These are phyloP conservation scores for Mortierella sp. DNA, from an alignment of 371 early-diverging fungal species.

Conservation along the genomic window DNA sequence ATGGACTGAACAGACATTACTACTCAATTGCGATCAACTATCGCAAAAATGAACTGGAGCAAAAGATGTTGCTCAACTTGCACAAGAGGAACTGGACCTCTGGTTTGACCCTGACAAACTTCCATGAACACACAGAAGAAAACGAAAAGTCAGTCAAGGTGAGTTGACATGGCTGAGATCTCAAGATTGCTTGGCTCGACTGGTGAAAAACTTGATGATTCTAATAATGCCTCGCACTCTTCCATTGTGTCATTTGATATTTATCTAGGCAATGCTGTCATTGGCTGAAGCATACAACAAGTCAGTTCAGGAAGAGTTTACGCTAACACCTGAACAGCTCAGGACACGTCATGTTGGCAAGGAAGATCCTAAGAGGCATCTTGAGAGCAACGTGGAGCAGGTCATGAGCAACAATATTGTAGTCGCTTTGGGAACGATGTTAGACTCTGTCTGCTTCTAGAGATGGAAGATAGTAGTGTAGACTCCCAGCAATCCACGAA, in stretches of 20 bases:
- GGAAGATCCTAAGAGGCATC: conserved; percentile 98
- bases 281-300: conserved; percentile 96
- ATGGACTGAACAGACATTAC: conserved; percentile 99
- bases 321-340: conserved; percentile 94
- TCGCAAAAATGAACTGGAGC: conserved; percentile 98
- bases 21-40: conserved; percentile 99
- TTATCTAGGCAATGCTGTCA: conserved; percentile 76
- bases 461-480: neutral
- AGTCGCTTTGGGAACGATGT: conserved; percentile 91
- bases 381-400: conserved; percentile 90
- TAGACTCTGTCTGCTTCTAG: conserved; percentile 85
- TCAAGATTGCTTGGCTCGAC: too few relatives aligned
- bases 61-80: conserved; percentile 98
- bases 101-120: conserved; percentile 91
- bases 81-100: conserved; percentile 99
- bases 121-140: conserved; percentile 79
- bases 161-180: conserved; percentile 1
- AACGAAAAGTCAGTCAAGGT: conserved; percentile 91
- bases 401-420: conserved; percentile 96
- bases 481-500: too few relatives aligned
- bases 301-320: conserved; percentile 94
- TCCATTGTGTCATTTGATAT: neutral
- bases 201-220: too few relatives aligned
- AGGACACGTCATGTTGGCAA: conserved; percentile 97
- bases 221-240: too few relatives aligned